Evolutionary conservation across 306 rosid genomes (phyloP).

Genomic region (Parietaria judaica): DNA sequence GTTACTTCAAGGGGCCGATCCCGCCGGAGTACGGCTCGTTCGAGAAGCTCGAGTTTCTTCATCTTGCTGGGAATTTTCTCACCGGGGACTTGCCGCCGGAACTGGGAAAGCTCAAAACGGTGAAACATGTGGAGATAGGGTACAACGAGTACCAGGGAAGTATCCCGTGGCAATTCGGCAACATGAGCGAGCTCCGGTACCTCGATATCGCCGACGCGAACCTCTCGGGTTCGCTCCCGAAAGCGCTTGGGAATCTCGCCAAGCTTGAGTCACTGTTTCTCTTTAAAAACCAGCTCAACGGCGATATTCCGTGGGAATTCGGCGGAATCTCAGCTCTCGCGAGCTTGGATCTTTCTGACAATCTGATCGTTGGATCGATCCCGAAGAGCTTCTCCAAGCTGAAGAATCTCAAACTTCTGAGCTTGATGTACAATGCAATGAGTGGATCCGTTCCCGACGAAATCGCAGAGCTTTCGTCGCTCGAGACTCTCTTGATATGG

Average conservation of each 20-base stretch:
- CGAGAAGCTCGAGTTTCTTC: conserved; percentile 66
- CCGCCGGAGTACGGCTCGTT: conserved; percentile 78
- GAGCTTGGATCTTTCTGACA: conserved; percentile 81
- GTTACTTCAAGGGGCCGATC: conserved; percentile 81
- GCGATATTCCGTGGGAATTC: conserved; percentile 58
- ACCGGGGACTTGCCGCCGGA: conserved; percentile 63
- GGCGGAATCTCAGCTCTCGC: conserved; percentile 37
- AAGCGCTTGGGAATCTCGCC: conserved; percentile 62
- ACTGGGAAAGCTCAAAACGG: conserved; percentile 73
- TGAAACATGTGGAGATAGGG: conserved; percentile 90
- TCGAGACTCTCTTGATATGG: conserved; percentile 85
- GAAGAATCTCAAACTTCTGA: conserved; percentile 55
- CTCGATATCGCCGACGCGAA: conserved; percentile 89
- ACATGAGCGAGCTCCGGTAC: conserved; percentile 69
- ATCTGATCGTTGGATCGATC: conserved; percentile 65
- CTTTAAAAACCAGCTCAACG: conserved; percentile 66
- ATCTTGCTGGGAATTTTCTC: conserved; percentile 79
- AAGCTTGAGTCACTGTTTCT: conserved; percentile 66
- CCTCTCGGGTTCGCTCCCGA: conserved; percentile 64
- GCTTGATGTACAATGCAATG: conserved; percentile 85
- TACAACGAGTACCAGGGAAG: conserved; percentile 56
- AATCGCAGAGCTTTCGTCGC: conserved; percentile 66
- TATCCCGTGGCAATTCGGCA: conserved; percentile 66
- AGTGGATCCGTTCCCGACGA: conserved; percentile 59
- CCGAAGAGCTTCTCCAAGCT: conserved; percentile 66